These are phyloP conservation scores for Cardamine resedifolia DNA, from an alignment of 345 rosid genomes.

Conservation along the genomic window DNA sequence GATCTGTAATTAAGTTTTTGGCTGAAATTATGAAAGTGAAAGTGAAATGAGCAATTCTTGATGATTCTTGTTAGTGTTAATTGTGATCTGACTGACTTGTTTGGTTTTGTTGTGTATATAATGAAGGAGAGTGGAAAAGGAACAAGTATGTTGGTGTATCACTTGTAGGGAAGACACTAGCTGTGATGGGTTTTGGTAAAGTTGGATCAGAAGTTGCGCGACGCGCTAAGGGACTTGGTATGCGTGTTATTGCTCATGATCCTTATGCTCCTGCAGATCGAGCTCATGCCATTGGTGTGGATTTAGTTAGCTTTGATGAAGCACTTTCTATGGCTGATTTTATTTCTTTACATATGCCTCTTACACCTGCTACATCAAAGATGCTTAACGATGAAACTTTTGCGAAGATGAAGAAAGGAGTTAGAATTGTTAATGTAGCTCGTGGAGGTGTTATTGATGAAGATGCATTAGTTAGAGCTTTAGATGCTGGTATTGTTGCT, in stretches of 20 bases:
- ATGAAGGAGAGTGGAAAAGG: slow-evolving; percentile 69
- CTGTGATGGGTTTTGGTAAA: slow-evolving; percentile 79
- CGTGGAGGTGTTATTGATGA: slow-evolving; percentile 90
- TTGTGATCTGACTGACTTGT: not conserved
- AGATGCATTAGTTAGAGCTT: slow-evolving; percentile 73
- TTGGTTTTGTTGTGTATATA: not conserved
- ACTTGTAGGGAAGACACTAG: slow-evolving; percentile 74
- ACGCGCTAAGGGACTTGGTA: slow-evolving; percentile 86
- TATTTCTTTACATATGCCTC: slow-evolving; percentile 84
- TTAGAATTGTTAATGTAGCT: slow-evolving; percentile 74
- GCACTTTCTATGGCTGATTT: slow-evolving; percentile 71
- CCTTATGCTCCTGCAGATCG: slow-evolving; percentile 82
- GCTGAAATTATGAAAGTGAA: too few relatives aligned
- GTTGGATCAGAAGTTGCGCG: slow-evolving; percentile 85
- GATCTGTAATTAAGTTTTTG: too few relatives aligned
- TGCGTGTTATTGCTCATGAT: slow-evolving; percentile 81
- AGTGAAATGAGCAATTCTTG: not conserved
- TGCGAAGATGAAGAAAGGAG: slow-evolving; percentile 85
- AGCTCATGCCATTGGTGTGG: slow-evolving; percentile 77
- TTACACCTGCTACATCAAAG: slow-evolving; percentile 72
- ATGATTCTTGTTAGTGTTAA: slow-evolving; percentile 1
- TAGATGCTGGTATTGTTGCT: slow-evolving; percentile 82
- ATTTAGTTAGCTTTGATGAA: slow-evolving; percentile 71
- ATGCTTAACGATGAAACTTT: slow-evolving; percentile 72
- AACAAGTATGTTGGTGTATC: slow-evolving; percentile 84